Conservation (phyloP, 2,329 filamentous ascomycete species). For the Epichloe uncinata region DNA sequence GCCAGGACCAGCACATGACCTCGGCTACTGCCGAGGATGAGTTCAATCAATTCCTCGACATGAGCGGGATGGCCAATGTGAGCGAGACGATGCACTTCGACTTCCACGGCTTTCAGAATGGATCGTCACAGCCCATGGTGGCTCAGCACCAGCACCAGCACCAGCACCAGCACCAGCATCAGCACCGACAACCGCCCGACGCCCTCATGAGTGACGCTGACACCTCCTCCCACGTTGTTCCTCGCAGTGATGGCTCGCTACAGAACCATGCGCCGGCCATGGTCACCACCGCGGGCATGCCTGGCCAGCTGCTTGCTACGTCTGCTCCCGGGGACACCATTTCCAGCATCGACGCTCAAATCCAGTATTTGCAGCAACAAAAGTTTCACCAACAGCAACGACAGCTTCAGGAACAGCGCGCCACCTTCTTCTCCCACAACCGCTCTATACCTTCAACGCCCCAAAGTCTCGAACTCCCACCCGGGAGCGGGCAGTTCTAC, state of each 20-base stretch:
- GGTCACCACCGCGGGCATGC: slow-evolving; percentile 31
- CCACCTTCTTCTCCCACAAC: slow-evolving; percentile 40
- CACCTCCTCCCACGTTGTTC: slow-evolving; percentile 16
- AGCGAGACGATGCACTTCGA: slow-evolving; percentile 44
- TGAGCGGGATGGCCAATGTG: slow-evolving; percentile 41
- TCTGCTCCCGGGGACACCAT: slow-evolving; percentile 35
- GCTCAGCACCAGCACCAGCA: slow-evolving; percentile 15
- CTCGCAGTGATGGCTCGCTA: slow-evolving; percentile 22
- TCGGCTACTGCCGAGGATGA: slow-evolving; percentile 39
- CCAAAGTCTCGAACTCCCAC: slow-evolving; percentile 66
- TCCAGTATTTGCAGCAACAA: slow-evolving; percentile 52
- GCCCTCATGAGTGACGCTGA: slow-evolving; percentile 23
- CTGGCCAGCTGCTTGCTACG: slow-evolving; percentile 30
- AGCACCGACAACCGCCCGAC: slow-evolving; percentile 19
- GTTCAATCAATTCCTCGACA: slow-evolving; percentile 51
- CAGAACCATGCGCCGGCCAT: slow-evolving; percentile 35
- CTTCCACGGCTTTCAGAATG: slow-evolving; percentile 40
- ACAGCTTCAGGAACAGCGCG: slow-evolving; percentile 43
- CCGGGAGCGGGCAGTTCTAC: slow-evolving; percentile 44
- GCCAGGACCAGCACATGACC: slow-evolving; percentile 41
- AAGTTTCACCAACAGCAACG: slow-evolving; percentile 47
- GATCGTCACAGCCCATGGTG: slow-evolving; percentile 20
- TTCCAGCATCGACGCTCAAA: slow-evolving; percentile 50
- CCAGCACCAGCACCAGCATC: slow-evolving; percentile 2
- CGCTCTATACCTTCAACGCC: slow-evolving; percentile 65